These are phyloP conservation scores for Pseudozyma tsukubaensis DNA, from an alignment of 1,284 basidiomycete genomes.

Conservation along the genomic window DNA sequence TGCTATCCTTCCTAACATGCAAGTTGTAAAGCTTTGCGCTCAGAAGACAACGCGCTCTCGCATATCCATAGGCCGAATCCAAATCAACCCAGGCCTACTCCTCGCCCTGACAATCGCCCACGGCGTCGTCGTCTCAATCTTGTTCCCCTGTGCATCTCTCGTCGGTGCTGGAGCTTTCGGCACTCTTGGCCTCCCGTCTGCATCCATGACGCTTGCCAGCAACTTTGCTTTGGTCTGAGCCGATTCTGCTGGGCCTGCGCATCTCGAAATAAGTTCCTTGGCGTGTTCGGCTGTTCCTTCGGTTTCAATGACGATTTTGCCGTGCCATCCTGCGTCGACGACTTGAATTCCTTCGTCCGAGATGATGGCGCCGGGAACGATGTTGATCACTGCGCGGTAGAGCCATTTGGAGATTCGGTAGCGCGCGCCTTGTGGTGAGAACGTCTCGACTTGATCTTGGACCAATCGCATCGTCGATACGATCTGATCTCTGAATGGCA, in stretches of 20 bases:
- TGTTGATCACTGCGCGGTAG: constrained; percentile 66
- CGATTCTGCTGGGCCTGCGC: constrained; percentile 52
- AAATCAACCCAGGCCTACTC: constrained; percentile 57
- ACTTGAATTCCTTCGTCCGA: constrained; percentile 45
- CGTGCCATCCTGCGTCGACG: constrained; percentile 56
- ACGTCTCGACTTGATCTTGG: constrained; percentile 68
- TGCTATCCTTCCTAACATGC: too few relatives aligned
- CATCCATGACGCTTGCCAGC: constrained; percentile 56
- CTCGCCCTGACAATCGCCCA: constrained; percentile 60
- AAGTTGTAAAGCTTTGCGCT: background rate
- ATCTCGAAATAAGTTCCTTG: constrained; percentile 56
- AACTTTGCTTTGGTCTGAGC: constrained; percentile 48
- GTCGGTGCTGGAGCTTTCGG: constrained; percentile 35
- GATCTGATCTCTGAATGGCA: constrained; percentile 66
- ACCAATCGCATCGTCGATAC: constrained; percentile 66
- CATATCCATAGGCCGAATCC: constrained; percentile 56
- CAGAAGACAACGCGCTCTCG: constrained; percentile 50
- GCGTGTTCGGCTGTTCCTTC: constrained; percentile 67
- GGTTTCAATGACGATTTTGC: constrained; percentile 60
- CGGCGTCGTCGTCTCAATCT: constrained; percentile 48
- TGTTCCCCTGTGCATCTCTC: constrained; percentile 29
- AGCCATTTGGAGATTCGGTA: constrained; percentile 70
- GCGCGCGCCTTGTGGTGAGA: constrained; percentile 64
- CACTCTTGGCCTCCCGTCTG: constrained; percentile 11
- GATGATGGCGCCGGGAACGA: constrained; percentile 56